A percentile compares a stretch with the other conserved stretches of the same genome.
Evolutionary conservation across 2,329 filamentous ascomycete genomes (phyloP).

Genomic region (Exserohilum rostratum): DNA sequence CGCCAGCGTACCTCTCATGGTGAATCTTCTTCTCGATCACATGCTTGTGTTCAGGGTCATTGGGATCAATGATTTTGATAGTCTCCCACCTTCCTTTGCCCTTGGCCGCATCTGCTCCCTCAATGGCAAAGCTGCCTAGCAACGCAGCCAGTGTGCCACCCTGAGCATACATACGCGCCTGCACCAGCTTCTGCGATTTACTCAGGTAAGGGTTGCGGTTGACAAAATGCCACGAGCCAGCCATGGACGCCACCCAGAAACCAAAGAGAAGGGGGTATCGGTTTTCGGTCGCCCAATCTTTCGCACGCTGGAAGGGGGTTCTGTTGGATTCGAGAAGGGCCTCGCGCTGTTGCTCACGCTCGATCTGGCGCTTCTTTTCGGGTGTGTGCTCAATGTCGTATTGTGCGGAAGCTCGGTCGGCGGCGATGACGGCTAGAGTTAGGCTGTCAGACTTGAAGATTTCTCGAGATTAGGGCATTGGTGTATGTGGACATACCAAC

Average conservation of each 20-base stretch:
- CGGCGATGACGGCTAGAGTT: conserved; percentile 73
- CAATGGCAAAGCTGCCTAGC: conserved; percentile 80
- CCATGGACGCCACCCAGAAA: conserved; percentile 83
- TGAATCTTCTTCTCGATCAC: conserved; percentile 86
- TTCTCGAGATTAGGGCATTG: background rate
- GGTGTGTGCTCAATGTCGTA: conserved; percentile 76
- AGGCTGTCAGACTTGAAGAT: conserved; percentile 17
- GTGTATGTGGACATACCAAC: conserved; percentile 58
- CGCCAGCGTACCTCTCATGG: conserved; percentile 83
- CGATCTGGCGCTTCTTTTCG: conserved; percentile 39
- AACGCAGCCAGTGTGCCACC: conserved; percentile 84
- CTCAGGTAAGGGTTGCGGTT: conserved; percentile 77
- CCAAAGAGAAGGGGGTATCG: conserved; percentile 85
- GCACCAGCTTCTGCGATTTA: conserved; percentile 84
- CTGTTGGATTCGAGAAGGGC: conserved; percentile 59
- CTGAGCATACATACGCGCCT: conserved; percentile 93
- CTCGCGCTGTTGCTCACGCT: conserved; percentile 44
- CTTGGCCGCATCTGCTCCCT: conserved; percentile 77
- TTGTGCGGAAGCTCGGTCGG: conserved; percentile 73
- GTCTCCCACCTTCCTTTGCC: conserved; percentile 84
- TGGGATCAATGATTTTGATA: conserved; percentile 77
- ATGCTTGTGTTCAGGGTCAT: conserved; percentile 82
- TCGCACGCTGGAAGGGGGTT: conserved; percentile 63
- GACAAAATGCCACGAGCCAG: conserved; percentile 74
- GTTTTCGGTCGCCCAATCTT: conserved; percentile 78